Evolutionary conservation across 176 grass and related monocot species (phyloP).

Genomic region (Thinopyrum elongatum): DNA sequence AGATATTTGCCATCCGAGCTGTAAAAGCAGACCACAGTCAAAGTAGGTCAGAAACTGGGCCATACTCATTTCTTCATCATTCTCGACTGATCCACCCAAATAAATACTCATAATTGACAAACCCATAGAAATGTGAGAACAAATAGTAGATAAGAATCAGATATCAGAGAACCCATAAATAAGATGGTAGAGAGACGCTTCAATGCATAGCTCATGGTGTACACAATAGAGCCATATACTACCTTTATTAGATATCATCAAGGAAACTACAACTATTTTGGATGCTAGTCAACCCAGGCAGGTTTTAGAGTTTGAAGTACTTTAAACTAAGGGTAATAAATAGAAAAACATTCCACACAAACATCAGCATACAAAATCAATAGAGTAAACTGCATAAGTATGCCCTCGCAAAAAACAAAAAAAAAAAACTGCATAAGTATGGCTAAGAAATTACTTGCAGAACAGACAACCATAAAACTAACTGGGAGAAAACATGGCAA

Average conservation of each 20-base stretch:
- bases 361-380: background rate
- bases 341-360: background rate
- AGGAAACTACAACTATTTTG: background rate
- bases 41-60: slow-evolving; percentile 15
- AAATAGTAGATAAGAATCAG: background rate
- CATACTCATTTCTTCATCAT: slow-evolving; percentile 10
- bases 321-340: background rate
- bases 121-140: slow-evolving; percentile 10
- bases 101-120: background rate
- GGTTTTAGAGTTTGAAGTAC: background rate
- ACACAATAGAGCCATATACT: background rate
- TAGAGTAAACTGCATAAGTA: background rate
- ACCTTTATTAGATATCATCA: background rate
- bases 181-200: background rate
- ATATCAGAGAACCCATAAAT: background rate
- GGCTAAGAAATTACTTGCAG: background rate
- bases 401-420: no score
- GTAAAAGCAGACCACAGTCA: slow-evolving; percentile 20
- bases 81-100: background rate
- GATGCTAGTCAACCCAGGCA: background rate
- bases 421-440: background rate
- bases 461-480: slow-evolving; percentile 6
- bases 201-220: background rate
- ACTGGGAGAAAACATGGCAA: slow-evolving; percentile 15
- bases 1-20: slow-evolving; percentile 95